Conservation (phyloP, 2,329 filamentous ascomycete genomes). For the Helminthosporium solani region DNA sequence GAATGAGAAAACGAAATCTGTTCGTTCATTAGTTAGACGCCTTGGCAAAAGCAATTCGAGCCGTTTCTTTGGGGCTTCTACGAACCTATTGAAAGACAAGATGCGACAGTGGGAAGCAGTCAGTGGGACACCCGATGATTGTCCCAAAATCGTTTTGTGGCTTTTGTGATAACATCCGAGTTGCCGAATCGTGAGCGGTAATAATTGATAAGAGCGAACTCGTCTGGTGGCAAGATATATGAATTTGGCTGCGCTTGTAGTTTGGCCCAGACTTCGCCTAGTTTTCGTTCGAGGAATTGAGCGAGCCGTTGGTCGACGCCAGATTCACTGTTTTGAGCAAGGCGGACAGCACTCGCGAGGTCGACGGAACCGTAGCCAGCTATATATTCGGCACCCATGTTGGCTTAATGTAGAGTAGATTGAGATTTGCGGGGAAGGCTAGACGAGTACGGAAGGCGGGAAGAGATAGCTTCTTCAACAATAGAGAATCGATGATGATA, state of each 20-base stretch:
- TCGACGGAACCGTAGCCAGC: slow-evolving; percentile 44
- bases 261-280: slow-evolving; percentile 64
- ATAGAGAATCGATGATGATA: slow-evolving; percentile 1
- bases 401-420: slow-evolving; percentile 25
- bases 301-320: slow-evolving; percentile 64
- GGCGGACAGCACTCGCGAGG: slow-evolving; percentile 66
- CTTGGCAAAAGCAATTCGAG: background rate
- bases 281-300: slow-evolving; percentile 62
- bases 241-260: slow-evolving; percentile 63
- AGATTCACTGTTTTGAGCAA: slow-evolving; percentile 71
- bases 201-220: slow-evolving; percentile 87
- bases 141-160: slow-evolving; percentile 60
- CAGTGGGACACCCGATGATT: slow-evolving; percentile 39
- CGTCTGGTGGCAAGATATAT: slow-evolving; percentile 74
- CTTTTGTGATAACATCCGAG: slow-evolving; percentile 51
- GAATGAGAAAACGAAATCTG: background rate
- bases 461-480: slow-evolving; percentile 12
- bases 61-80: background rate
- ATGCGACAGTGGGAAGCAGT: slow-evolving; percentile 6
- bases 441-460: slow-evolving; percentile 27
- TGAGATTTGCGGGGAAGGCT: slow-evolving; percentile 21
- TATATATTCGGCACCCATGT: slow-evolving; percentile 46
- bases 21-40: background rate
- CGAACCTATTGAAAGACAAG: slow-evolving; percentile 11
- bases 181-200: slow-evolving; percentile 68